Evolutionary conservation across 805 yeast species (phyloP), one percentile per base, ranked within the genome.

Genomic region (Metschnikowia santaceciliae): DNA sequence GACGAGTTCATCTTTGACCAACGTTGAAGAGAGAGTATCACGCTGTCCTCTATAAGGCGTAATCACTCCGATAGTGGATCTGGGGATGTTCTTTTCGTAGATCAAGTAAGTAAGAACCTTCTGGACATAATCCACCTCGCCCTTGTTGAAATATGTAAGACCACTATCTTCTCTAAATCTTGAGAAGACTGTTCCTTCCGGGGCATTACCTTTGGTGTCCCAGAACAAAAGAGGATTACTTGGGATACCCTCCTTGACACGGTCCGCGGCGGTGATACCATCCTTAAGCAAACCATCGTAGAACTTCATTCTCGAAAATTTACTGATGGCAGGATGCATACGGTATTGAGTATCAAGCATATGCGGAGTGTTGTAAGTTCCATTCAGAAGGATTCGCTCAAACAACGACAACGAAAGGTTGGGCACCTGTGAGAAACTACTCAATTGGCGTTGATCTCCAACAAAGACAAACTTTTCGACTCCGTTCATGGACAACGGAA

Each of bases 11-110:
- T 85, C 83, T 26, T 70, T 63, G 30, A 77, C 78, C 35, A 84
- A 66, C 0, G 62, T 58, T 3, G 75, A 66, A 0, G 90, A 81
- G 15, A 86, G 67, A 51, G 81, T 62, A 60, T 84, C 88, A 57
- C 90, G 70, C 60, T 86, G 91, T 0, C 88, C 89, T 40, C 88
- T 77, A 62, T 86, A 86, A n/a, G 90, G 89, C 0, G 90, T 86
- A 50, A 86, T 82, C 13, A 54, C 52, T 55, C 89, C 87, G 48
- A 85, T 84, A 35, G 80, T 76, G 2, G 70, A 65, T 38, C 75
- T 71, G 7, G 68, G 56, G 26, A 84, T 76, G 13, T 74, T 72
- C 59, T 83, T 82, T 32, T 81, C 84, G 52, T 75, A 70, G 17
- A 84, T 75, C 55, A 85, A 68, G 22, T 69, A 71, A 42, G 74